These are phyloP conservation scores for Podospora comata DNA, from an alignment of 495 filamentous ascomycete species.

Conservation along the genomic window DNA sequence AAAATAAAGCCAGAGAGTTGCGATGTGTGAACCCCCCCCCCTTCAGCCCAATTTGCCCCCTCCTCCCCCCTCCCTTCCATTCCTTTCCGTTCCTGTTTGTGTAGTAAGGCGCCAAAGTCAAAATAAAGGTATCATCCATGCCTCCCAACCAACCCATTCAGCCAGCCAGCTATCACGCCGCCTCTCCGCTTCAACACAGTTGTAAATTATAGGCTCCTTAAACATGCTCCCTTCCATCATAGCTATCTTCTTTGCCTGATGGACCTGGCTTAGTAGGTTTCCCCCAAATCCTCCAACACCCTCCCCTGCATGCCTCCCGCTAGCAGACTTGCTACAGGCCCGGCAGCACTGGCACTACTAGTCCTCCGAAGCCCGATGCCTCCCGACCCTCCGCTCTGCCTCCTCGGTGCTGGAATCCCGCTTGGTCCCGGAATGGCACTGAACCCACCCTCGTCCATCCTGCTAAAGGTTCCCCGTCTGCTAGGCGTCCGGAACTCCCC, in stretches of 20 bases:
- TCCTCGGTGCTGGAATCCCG: slow-evolving; percentile 39
- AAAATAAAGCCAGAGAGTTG: background rate
- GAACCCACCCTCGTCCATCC: slow-evolving; percentile 49
- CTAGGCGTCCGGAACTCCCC: slow-evolving; percentile 42
- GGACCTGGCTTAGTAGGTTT: slow-evolving; percentile 39
- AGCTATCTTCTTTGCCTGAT: background rate
- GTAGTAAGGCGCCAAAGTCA: background rate
- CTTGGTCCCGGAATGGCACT: slow-evolving; percentile 47
- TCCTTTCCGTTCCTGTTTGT: background rate
- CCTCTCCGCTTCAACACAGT: background rate
- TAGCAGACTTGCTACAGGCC: background rate
- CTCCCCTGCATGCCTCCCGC: slow-evolving; percentile 7
- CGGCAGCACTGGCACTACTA: slow-evolving; percentile 28
- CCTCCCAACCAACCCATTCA: background rate
- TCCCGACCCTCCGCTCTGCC: slow-evolving; percentile 35
- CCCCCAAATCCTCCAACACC: slow-evolving; percentile 46
- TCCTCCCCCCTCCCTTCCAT: background rate
- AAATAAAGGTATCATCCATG: background rate
- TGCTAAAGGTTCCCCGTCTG: slow-evolving; percentile 50
- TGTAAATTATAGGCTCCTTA: slow-evolving; percentile 11
- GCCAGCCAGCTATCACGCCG: background rate
- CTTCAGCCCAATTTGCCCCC: slow-evolving; percentile 3
- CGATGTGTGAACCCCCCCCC: background rate
- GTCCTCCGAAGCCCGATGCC: slow-evolving; percentile 36
- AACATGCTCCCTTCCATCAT: background rate